phyloP scores from a whole-genome alignment of 2,329 filamentous ascomycete genomes.

The Trichoderma endophyticum region DNA sequence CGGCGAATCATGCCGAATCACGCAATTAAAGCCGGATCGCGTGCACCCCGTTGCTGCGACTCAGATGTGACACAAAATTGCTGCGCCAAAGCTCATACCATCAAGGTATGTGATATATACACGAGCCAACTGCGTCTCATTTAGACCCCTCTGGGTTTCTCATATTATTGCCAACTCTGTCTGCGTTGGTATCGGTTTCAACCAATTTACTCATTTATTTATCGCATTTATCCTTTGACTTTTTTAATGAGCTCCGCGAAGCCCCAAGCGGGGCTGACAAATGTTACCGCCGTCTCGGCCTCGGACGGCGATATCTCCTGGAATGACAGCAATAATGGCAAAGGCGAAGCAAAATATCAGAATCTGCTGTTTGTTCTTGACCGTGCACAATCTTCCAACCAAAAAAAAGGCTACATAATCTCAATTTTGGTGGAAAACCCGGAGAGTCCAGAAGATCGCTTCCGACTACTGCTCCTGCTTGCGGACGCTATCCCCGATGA shows the following conservation, averaged over 20 bases:
- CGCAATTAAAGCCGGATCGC: constrained; percentile 16
- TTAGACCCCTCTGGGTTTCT: neutral
- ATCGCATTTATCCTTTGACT: neutral
- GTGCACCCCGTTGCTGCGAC: neutral
- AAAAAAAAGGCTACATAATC: constrained; percentile 27
- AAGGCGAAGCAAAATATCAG: constrained; percentile 22
- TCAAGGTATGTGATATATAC: neutral
- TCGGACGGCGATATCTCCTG: constrained; percentile 29
- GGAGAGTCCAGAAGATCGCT: constrained; percentile 27
- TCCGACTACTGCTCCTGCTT: constrained; percentile 30
- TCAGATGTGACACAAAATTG: neutral
- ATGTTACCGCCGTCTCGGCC: constrained; percentile 25
- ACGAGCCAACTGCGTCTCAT: neutral
- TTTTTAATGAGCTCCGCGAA: neutral
- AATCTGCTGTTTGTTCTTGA: constrained; percentile 31
- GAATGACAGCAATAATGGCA: constrained; percentile 21
- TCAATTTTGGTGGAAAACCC: constrained; percentile 38
- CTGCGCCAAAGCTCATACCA: neutral
- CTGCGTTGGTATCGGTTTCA: neutral
- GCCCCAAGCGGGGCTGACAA: constrained; percentile 1
- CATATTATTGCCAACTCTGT: neutral
- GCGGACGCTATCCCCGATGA: constrained; percentile 35
- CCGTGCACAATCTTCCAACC: neutral
- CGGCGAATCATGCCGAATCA: constrained; percentile 19
- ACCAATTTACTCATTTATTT: neutral